A percentile compares a stretch with the other conserved stretches of the same genome.
Conservation (phyloP, 331 rosid species). For the Saraca asoca region DNA sequence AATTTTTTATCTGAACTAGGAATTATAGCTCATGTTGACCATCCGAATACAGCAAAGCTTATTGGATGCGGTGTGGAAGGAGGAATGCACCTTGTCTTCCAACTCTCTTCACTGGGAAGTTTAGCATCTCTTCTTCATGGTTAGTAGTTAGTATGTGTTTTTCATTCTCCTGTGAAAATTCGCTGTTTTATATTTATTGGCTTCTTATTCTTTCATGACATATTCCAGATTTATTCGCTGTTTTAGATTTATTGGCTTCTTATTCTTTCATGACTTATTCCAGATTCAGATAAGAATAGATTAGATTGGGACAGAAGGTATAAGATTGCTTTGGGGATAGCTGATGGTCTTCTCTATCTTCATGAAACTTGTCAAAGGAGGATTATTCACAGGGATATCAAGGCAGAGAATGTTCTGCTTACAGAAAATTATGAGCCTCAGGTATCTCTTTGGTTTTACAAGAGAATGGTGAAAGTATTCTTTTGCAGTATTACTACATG, state of each 20-base stretch:
- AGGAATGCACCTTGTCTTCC: constrained; percentile 71
- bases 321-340: constrained; percentile 64
- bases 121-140: constrained; percentile 79
- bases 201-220: constrained; percentile 7
- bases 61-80: constrained; percentile 75
- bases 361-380: constrained; percentile 73
- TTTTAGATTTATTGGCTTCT: constrained; percentile 20
- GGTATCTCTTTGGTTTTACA: constrained; percentile 38
- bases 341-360: constrained; percentile 74
- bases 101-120: constrained; percentile 68
- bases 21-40: constrained; percentile 67
- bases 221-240: too few relatives aligned
- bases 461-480: too few relatives aligned
- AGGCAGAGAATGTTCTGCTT: constrained; percentile 75
- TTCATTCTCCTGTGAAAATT: constrained; percentile 7
- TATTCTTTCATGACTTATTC: constrained; percentile 10
- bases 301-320: constrained; percentile 75
- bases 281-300: constrained; percentile 48
- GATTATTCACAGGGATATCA: constrained; percentile 82
- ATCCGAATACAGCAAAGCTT: constrained; percentile 72
- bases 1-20: constrained; percentile 73
- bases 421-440: constrained; percentile 74
- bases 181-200: constrained; percentile 24
- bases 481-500: too few relatives aligned
- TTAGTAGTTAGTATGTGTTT: constrained; percentile 24